Percentiles rank a stretch among this genome's conserved stretches.
phyloP scores from a whole-genome alignment of 169 alveolate genomes.

The Cystoisospora suis region DNA sequence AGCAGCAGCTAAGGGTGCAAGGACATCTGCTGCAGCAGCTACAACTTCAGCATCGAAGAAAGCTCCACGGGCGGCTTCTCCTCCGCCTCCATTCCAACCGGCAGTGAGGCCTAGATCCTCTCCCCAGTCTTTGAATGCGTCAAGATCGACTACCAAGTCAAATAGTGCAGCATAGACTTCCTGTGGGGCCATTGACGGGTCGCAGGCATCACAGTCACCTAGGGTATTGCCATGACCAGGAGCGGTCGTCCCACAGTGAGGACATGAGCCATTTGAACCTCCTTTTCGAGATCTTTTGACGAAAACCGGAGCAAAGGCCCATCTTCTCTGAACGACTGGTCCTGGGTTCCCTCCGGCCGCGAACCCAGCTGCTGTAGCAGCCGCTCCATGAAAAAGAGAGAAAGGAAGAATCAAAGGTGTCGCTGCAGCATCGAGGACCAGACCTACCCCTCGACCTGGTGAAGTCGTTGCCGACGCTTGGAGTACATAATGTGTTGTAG shows the following conservation, averaged over 20 bases:
- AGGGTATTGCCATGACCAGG: too few relatives aligned
- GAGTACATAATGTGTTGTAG: not conserved
- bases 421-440: conserved; percentile 28
- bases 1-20: conserved; percentile 1
- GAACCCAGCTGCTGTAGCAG: not conserved
- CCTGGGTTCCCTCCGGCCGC: not conserved
- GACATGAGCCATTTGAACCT: too few relatives aligned
- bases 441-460: not conserved
- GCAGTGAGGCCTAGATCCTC: not conserved
- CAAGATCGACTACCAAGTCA: conserved; percentile 22
- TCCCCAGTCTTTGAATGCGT: conserved; percentile 18
- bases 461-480: not conserved
- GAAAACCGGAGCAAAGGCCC: conserved; percentile 30
- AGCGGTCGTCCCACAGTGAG: too few relatives aligned
- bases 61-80: conserved; percentile 2
- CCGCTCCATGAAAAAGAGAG: conserved; percentile 35
- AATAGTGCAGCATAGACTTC: conserved; percentile 17
- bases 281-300: not conserved
- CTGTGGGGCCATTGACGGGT: conserved; percentile 3
- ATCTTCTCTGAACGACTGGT: conserved; percentile 20
- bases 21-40: conserved; percentile 20
- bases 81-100: not conserved
- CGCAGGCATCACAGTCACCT: too few relatives aligned
- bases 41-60: conserved; percentile 35
- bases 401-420: conserved; percentile 28